phyloP scores from a whole-genome alignment of 441 rosid species.

The Hura crepitans region DNA sequence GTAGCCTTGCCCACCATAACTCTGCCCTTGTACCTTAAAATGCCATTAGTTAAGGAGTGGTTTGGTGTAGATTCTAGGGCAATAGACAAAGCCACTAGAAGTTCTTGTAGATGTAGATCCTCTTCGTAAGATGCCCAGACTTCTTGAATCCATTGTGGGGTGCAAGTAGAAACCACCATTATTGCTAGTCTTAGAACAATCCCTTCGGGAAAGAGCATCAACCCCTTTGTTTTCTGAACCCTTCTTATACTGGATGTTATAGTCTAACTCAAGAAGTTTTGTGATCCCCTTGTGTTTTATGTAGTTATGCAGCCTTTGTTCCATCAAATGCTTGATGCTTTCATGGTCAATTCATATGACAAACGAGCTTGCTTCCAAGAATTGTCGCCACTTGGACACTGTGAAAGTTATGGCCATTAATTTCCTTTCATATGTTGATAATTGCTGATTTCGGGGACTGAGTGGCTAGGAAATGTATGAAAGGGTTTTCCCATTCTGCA shows the following conservation, averaged over 20 bases:
- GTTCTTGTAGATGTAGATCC: not conserved
- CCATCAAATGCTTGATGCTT: not conserved
- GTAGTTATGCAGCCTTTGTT: not conserved
- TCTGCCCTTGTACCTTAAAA: not conserved
- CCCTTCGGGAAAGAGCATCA: not conserved
- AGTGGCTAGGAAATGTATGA: not conserved
- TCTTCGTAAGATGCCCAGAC: not conserved
- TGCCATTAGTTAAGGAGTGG: not conserved
- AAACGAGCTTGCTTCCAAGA: not conserved
- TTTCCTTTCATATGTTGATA: constrained; percentile 10
- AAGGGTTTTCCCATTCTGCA: not conserved
- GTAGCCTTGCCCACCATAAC: not conserved
- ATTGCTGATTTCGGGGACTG: not conserved
- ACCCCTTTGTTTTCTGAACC: not conserved
- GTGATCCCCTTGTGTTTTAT: not conserved
- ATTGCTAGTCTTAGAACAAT: not conserved
- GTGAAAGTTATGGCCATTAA: not conserved
- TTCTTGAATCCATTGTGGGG: not conserved
- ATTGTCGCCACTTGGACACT: not conserved
- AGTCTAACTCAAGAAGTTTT: not conserved
- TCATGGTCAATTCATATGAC: not conserved
- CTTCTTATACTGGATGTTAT: not conserved
- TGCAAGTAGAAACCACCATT: not conserved
- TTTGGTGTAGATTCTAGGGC: not conserved
- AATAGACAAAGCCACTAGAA: not conserved